Evolutionary conservation across 2,329 filamentous ascomycete species (phyloP), one percentile per base, ranked within the genome.

Genomic region (Coleophoma eucalyptorum): DNA sequence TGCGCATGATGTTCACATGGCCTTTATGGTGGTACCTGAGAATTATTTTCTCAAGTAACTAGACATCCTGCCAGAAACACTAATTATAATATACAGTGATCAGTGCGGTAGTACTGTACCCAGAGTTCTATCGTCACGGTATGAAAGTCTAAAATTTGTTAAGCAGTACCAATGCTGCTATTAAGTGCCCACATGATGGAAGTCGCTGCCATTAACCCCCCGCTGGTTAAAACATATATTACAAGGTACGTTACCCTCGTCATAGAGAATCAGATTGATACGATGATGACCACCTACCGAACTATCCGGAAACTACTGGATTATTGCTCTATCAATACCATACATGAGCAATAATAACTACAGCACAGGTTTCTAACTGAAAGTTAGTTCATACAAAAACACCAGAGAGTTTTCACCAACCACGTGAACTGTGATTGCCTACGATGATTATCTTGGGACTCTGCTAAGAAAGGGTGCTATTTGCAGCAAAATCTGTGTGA

Each of bases 161-260:
- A 19, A 11, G 8, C 18, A 20, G 21, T 19, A 15, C 20, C 11
- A 26, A 10, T 43, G 13, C 11, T 6, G 11, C 8, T n/a, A 20
- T 3, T 43, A 21, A 73, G 79, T 44, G 74, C 73, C 2, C 59
- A 75, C 48, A 82, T 76, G 5, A 58, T 80, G 1, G 84, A 83
- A 0, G 79, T 76, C 4, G 72, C 89, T 43, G 84, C 84, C 67
- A 89, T 87, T 61, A 73, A 84, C 41, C 60, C 72, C 10, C 77
- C 83, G 0, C 78, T 79, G 1, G 72, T 84, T 79, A 10, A 70
- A 83, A 60, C 70, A 69, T 4, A 67, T 66, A 44, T 61, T 66
- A 11, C 53, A 69, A 3, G 83, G 83, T 0, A 67, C 65, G 4
- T 81, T 75, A 42, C 64, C 58, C 69, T 87, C n/a, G 81, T 75